These are phyloP conservation scores for Penicillium italicum DNA, from an alignment of 2,329 filamentous ascomycete genomes.

Conservation along the genomic window DNA sequence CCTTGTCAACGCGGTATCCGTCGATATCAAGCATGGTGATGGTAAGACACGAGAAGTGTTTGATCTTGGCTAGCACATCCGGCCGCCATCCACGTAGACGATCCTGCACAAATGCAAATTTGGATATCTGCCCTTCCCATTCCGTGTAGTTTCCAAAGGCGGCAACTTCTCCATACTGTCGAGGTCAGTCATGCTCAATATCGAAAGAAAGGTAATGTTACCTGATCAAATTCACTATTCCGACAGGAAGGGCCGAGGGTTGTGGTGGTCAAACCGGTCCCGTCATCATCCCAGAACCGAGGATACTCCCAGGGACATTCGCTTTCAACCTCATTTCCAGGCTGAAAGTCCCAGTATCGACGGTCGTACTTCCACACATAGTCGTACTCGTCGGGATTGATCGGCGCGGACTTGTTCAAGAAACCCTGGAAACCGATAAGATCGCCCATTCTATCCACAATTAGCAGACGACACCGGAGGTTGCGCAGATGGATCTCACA, in stretches of 20 bases:
- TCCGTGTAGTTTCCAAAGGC: conserved; percentile 62
- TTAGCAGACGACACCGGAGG: neutral
- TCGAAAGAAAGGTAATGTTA: neutral
- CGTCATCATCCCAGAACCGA: conserved; percentile 57
- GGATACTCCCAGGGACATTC: conserved; percentile 57
- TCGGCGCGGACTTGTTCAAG: conserved; percentile 55
- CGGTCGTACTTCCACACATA: conserved; percentile 57
- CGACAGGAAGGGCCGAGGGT: conserved; percentile 52
- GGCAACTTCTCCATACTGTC: conserved; percentile 58
- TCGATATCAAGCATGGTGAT: conserved; percentile 61
- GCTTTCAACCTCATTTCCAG: conserved; percentile 52
- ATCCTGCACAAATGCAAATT: conserved; percentile 65
- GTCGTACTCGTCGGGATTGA: conserved; percentile 50
- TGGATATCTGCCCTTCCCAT: conserved; percentile 61
- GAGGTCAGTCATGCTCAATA: neutral
- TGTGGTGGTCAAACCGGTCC: conserved; percentile 47
- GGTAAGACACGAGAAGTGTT: conserved; percentile 61
- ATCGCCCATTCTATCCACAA: conserved; percentile 49
- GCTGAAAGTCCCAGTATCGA: conserved; percentile 57
- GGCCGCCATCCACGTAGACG: conserved; percentile 62
- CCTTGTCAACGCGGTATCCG: conserved; percentile 65
- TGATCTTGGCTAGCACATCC: conserved; percentile 55
- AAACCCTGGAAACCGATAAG: conserved; percentile 60
- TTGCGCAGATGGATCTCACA: conserved; percentile 19
- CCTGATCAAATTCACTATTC: conserved; percentile 61